A percentile compares a stretch with the other conserved stretches of the same genome.
These are phyloP conservation scores for Typha latifolia DNA, from an alignment of 176 grass and related monocot genomes.

Conservation along the genomic window DNA sequence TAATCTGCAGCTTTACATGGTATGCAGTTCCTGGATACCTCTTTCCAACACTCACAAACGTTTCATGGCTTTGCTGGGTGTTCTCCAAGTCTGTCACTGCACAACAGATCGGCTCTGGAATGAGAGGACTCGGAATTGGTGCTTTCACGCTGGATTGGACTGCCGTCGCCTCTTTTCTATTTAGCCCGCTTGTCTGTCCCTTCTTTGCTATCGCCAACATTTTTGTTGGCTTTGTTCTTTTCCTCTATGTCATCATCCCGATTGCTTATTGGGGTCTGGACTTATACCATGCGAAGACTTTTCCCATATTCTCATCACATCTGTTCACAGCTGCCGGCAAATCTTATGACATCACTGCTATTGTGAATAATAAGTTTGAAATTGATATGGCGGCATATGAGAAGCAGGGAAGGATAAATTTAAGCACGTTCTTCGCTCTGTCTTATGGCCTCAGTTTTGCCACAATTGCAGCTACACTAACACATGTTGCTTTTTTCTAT, in stretches of 20 bases:
- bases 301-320: conserved; percentile 64
- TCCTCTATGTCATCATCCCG: conserved; percentile 56
- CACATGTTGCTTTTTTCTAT: too few species aligned
- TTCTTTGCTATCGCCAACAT: conserved; percentile 83
- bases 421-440: too few species aligned
- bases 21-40: conserved; percentile 69
- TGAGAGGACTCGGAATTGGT: conserved; percentile 59
- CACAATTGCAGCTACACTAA: too few species aligned
- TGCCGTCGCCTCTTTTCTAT: conserved; percentile 45
- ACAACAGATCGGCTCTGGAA: conserved; percentile 80
- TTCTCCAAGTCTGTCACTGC: conserved; percentile 62
- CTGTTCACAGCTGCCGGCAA: conserved; percentile 43
- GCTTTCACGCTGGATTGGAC: conserved; percentile 83
- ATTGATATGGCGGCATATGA: conserved; percentile 35
- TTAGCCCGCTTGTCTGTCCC: conserved; percentile 59
- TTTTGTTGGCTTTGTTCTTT: conserved; percentile 37
- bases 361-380: conserved; percentile 74
- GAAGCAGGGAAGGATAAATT: too few species aligned
- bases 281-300: conserved; percentile 53
- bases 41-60: conserved; percentile 42
- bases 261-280: conserved; percentile 50
- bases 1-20: conserved; percentile 74
- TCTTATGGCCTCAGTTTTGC: too few species aligned
- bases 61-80: conserved; percentile 93
- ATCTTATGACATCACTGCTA: conserved; percentile 48